A percentile compares a stretch with the other conserved stretches of the same genome.
These are phyloP conservation scores for Lactarius sp. DNA, from an alignment of 768 basidiomycete species.

Conservation along the genomic window DNA sequence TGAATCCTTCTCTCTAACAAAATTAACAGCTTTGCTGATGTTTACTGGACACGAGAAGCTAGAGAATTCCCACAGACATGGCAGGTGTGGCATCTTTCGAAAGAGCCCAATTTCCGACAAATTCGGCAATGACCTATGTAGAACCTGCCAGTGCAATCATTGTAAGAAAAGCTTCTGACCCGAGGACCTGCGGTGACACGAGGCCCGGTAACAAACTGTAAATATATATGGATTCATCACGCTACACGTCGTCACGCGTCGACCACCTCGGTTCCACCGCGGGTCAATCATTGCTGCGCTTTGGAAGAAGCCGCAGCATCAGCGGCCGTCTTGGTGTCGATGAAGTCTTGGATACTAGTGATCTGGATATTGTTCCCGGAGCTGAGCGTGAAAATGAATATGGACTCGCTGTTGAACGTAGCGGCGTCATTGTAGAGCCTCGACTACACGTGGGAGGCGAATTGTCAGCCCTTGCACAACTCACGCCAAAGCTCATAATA, in stretches of 20 bases:
- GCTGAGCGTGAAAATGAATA: slow-evolving; percentile 1
- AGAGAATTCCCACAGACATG: too few relatives aligned
- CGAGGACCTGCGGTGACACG: too few relatives aligned
- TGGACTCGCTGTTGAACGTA: slow-evolving; percentile 1
- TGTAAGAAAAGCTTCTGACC: too few relatives aligned
- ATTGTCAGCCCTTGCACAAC: not conserved
- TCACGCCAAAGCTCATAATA: not conserved
- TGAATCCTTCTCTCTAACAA: too few relatives aligned
- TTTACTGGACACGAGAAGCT: too few relatives aligned
- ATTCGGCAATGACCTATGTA: too few relatives aligned
- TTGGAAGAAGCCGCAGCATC: too few relatives aligned
- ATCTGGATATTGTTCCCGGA: slow-evolving; percentile 12
- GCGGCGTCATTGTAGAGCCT: not conserved
- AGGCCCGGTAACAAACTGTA: too few relatives aligned
- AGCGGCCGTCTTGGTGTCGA: slow-evolving; percentile 16
- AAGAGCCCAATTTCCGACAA: too few relatives aligned
- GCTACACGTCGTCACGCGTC: not conserved
- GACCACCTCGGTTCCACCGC: not conserved
- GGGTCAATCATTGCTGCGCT: not conserved
- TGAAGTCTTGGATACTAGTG: slow-evolving; percentile 7
- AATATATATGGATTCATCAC: not conserved
- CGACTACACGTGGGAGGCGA: not conserved
- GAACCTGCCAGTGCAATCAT: too few relatives aligned
- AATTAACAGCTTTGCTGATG: too few relatives aligned
- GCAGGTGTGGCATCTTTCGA: too few relatives aligned